Evolutionary conservation across 2,329 filamentous ascomycete genomes (phyloP), one percentile per base, ranked within the genome.

Genomic region (Aurifilum marmelostoma): DNA sequence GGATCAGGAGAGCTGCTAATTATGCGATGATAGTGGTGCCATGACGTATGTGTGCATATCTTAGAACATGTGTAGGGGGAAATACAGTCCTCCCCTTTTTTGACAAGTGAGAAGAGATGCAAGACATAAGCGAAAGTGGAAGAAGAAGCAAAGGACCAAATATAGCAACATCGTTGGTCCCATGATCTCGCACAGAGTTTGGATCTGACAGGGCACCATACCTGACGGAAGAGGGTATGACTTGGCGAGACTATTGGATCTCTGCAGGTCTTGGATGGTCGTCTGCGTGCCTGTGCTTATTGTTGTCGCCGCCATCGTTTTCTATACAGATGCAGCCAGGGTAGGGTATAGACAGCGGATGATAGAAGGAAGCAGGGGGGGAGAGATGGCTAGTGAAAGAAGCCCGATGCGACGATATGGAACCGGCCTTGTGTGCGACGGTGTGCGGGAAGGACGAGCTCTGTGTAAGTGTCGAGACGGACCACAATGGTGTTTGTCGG

Each of bases 261-360:
- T 41, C 21, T 66, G 67, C 67, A 69, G 54, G 34, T 66, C 68
- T 32, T 70, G 65, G 60, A 52, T 50, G 50, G 68, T 66, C 37
- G 70, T 71, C 63, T 71, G 70, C 47, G 70, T 71, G 21, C 63
- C 68, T 29, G 66, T 64, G 63, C 66, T 71, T 41, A 62, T 63
- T 47, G 66, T 70, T 29, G 69, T 65, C 69, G 68, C 67, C 34
- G 69, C 65, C 69, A 71, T 71, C 29, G 52, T 68, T 21, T n/a
- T 21, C 9, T 6, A 47, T 47, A 54, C 56, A 50, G 29, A 60
- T 50, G 47, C 54, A 60, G 52, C n/a, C 56, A 61, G 32, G 39
- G 9, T 21, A 61, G 32, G 39, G 9, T 21, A 54, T 14, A 32
- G 2, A 65, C 18, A 21, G 14, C 21, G 50, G 50, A 12, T 18